Evolutionary conservation across 805 yeast species (phyloP), one percentile per base, ranked within the genome.

Genomic region (Wickerhamomyces rabaulensis): DNA sequence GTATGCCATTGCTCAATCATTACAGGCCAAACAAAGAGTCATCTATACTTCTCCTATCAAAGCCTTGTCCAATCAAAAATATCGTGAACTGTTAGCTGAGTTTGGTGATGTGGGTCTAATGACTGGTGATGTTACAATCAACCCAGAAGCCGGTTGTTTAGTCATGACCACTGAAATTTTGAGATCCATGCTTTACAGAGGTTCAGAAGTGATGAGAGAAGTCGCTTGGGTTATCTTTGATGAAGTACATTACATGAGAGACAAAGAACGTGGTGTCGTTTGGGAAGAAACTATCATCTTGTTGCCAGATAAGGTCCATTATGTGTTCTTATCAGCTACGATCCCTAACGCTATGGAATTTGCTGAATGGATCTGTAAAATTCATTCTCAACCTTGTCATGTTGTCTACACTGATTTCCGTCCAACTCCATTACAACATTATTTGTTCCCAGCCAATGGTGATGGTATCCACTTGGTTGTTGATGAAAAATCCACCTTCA

Each of bases 141-240:
- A 94, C 60, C 98, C 98, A 4, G 97, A 92, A 58, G 99, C 99
- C 4, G 92, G 95, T 39, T 94, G 99, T 73, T 73, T 94, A 54
- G 97, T 94, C 43, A 94, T 94, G 99, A 94, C 99, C 19, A 94
- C 99, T 0, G 99, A 94, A 69, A 95, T 94, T 84, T 74, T 94
- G 59, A 73, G 99, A 61, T 84, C 95, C 48, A 94, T 94, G 99
- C 76, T 94, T 39, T 94, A 94, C 65, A 77, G 98, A 65, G 99
- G 99, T 52, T 88, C 97, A 13, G 99, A 94, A 65, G 84, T 95
- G 41, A 91, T 94, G 92, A 79, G 99, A 66, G 99, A 94, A 73
- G 98, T 94, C 38, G 97, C 97, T 0, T 94, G 97, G 96, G 99
- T 94, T 43, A 82, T 94, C 36, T 94, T 94, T 55, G 99, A 94